These are phyloP conservation scores for Neofusicoccum ribis DNA, from an alignment of 2,329 filamentous ascomycete species.

Conservation along the genomic window DNA sequence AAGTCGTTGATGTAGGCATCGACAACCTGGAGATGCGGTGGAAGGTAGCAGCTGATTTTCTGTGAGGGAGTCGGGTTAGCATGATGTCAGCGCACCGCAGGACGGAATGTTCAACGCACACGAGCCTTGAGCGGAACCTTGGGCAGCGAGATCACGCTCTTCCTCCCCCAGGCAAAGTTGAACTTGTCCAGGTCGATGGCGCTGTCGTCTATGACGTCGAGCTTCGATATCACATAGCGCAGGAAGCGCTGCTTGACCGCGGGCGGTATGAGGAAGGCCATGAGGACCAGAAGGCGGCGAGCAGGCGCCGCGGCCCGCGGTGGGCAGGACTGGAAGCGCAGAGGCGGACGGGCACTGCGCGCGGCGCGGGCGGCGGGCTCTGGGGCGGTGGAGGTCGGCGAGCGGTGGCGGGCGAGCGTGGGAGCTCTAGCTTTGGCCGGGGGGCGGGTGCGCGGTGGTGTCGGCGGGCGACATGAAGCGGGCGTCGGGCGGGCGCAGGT, in stretches of 20 bases:
- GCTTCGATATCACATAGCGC: conserved; percentile 77
- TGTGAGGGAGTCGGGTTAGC: conserved; percentile 41
- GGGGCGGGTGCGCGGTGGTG: conserved; percentile 1
- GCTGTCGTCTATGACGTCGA: conserved; percentile 86
- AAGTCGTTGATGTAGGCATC: conserved; percentile 75
- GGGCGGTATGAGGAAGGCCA: conserved; percentile 71
- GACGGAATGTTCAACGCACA: conserved; percentile 50
- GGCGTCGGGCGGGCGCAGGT: not conserved
- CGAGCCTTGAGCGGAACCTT: conserved; percentile 81
- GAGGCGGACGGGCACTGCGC: conserved; percentile 31
- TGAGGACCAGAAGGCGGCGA: conserved; percentile 37
- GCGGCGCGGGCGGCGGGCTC: conserved; percentile 31
- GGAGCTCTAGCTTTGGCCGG: conserved; percentile 1
- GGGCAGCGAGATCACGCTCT: conserved; percentile 79
- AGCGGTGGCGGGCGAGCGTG: conserved; percentile 11
- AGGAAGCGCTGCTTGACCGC: conserved; percentile 85
- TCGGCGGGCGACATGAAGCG: conserved; percentile 11
- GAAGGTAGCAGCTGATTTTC: conserved; percentile 78
- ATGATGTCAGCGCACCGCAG: not conserved
- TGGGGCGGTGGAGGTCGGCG: conserved; percentile 22
- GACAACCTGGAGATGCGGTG: conserved; percentile 67
- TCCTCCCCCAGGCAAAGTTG: conserved; percentile 78
- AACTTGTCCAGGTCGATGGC: conserved; percentile 84
- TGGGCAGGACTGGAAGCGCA: conserved; percentile 1
- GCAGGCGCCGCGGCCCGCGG: conserved; percentile 21